Conservation (phyloP, 306 rosid species). For the Malus fusca region DNA sequence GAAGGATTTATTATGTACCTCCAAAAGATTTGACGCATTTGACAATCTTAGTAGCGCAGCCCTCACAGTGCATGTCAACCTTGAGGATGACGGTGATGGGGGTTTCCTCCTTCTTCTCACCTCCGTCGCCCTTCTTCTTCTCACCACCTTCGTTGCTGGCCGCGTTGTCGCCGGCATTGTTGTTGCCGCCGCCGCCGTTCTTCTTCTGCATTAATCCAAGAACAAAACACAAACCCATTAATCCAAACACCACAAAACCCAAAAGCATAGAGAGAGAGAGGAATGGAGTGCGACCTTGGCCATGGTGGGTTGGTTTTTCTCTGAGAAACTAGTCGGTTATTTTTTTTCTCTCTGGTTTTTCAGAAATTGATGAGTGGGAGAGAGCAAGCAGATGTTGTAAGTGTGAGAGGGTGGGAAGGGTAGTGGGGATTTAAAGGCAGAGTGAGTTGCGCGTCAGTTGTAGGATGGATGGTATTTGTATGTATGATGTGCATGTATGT, state of each 20-base stretch:
- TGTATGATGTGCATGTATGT: not conserved
- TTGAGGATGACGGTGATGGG: constrained; percentile 37
- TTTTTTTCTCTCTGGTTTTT: not conserved
- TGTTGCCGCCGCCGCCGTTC: constrained; percentile 17
- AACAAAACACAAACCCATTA: not conserved
- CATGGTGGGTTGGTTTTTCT: not conserved
- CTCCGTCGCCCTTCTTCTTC: constrained; percentile 22
- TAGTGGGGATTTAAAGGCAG: not conserved
- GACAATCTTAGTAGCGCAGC: constrained; percentile 54
- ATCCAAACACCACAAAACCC: not conserved
- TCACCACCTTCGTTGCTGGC: constrained; percentile 22
- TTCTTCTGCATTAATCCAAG: constrained; percentile 9
- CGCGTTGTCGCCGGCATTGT: constrained; percentile 12
- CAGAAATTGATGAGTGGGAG: not conserved
- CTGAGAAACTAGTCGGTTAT: not conserved
- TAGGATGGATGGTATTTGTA: not conserved
- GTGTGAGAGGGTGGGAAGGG: not conserved
- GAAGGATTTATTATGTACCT: constrained; percentile 22
- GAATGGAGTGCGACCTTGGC: not conserved
- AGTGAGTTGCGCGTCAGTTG: not conserved
- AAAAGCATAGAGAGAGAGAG: not conserved
- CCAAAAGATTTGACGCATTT: constrained; percentile 21
- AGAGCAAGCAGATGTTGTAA: not conserved
- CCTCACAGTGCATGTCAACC: constrained; percentile 63
- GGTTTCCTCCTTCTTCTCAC: constrained; percentile 28